These are phyloP conservation scores for Sporothrix pallida DNA, from an alignment of 2,329 filamentous ascomycete species.

Conservation along the genomic window DNA sequence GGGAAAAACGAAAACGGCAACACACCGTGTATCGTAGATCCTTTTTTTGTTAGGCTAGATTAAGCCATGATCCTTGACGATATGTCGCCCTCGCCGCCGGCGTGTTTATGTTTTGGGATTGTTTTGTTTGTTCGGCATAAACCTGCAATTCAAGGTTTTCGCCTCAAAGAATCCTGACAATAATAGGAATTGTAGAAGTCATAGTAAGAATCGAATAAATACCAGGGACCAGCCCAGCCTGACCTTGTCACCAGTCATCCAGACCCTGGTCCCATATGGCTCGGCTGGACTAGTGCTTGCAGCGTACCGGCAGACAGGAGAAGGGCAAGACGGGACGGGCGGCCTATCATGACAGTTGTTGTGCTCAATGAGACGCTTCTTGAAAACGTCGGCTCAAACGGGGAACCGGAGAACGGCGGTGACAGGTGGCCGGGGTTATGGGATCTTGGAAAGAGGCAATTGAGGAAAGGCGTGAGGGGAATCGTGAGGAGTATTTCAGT, in stretches of 20 bases:
- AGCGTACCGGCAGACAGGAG: constrained; percentile 9
- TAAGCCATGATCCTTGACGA: not conserved
- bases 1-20: not conserved
- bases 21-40: not conserved
- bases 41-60: not conserved
- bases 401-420: not conserved
- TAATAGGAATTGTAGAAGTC: not conserved
- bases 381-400: not conserved
- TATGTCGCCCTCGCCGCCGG: constrained; percentile 12
- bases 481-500: not conserved
- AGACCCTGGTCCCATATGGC: not conserved
- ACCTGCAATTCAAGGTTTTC: constrained; percentile 7
- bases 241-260: too few relatives aligned
- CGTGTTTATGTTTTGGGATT: not conserved
- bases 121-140: constrained; percentile 15
- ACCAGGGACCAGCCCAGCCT: not conserved
- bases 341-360: not conserved
- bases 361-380: not conserved
- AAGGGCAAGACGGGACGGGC: not conserved
- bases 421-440: not conserved
- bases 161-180: not conserved
- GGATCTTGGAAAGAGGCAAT: not conserved
- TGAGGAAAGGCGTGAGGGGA: not conserved
- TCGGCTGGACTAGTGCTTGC: constrained; percentile 1
- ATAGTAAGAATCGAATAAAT: not conserved